A percentile compares a stretch with the other conserved stretches of the same genome.
These are phyloP conservation scores for Aspergillus terreus DNA, from an alignment of 2,329 filamentous ascomycete species.

Conservation along the genomic window DNA sequence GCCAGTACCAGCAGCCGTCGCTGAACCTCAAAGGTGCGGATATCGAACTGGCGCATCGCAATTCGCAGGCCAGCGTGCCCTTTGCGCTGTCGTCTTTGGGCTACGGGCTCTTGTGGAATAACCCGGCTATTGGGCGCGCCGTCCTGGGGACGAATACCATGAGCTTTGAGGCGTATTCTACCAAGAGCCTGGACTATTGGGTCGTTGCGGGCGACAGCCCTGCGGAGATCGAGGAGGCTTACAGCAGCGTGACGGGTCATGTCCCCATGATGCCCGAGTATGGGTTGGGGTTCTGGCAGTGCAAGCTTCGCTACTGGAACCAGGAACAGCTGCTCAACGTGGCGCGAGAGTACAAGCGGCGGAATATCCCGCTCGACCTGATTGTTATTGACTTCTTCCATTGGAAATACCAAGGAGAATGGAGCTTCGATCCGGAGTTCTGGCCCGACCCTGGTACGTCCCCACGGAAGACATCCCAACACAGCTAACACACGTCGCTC, in stretches of 20 bases:
- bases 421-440: constrained; percentile 61
- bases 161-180: constrained; percentile 59
- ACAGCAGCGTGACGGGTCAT: constrained; percentile 55
- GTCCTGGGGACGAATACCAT: constrained; percentile 60
- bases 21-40: constrained; percentile 62
- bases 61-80: constrained; percentile 63
- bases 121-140: constrained; percentile 58
- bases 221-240: constrained; percentile 53
- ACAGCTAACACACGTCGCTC: neutral
- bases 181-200: constrained; percentile 61
- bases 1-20: constrained; percentile 63
- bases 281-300: constrained; percentile 66
- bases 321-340: constrained; percentile 61
- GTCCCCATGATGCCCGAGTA: constrained; percentile 68
- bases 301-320: constrained; percentile 62
- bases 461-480: neutral
- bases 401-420: constrained; percentile 64
- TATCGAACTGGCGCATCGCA: constrained; percentile 62
- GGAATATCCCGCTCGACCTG: constrained; percentile 57
- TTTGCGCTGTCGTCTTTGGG: constrained; percentile 59
- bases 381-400: constrained; percentile 69
- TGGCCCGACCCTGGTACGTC: constrained; percentile 59
- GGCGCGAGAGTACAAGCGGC: constrained; percentile 56
- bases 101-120: constrained; percentile 66
- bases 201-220: constrained; percentile 57